Evolutionary conservation across 148 eudicot genomes (phyloP), one percentile per base, ranked within the genome.

Genomic region (Pouteria glomerata): DNA sequence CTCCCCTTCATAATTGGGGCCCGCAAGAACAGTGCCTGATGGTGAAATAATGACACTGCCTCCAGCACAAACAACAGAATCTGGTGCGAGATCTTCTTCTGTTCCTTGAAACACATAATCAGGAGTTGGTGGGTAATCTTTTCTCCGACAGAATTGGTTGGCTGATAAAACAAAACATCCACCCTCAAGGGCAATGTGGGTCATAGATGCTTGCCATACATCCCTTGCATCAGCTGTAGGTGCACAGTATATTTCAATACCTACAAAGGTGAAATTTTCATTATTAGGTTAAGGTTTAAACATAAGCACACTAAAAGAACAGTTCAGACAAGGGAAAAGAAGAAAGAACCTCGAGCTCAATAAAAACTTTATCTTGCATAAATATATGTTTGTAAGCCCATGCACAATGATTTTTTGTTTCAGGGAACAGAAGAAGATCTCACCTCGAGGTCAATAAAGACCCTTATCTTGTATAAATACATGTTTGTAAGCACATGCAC

Each of bases 171-270:
- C 93, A 75, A 94, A 94, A 66, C 97, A 94, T 55, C 97, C 98
- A 59, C 98, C 97, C 79, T 94, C 98, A 34, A 91, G 86, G 66
- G 98, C 98, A 74, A 94, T 94, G 79, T 94, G 97, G 66, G 90
- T 88, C 97, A 94, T 88, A 56, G 98, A 91, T 73, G 98, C 93
- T 80, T 91, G 96, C 98, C 97, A 94, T 48, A 82, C 69, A 1
- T 89, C 90, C 73, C 96, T 85, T 27, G 96, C 66, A 86, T 94
- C 98, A 74, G 97, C 98, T 8, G 98, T 94, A 13, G 96, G 98
- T n/a, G 98, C 98, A 83, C 98, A 94, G 47, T 89, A 94, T 75
- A 94, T 91, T 77, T 94, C 98, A 79, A 94, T 79, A 57, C 98
- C 98, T 93, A 73, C 34, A 80, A 23, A 62, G 34, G 39, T 11